phyloP scores from a whole-genome alignment of 352 stramenopile species.

The Phytophthora syringae region DNA sequence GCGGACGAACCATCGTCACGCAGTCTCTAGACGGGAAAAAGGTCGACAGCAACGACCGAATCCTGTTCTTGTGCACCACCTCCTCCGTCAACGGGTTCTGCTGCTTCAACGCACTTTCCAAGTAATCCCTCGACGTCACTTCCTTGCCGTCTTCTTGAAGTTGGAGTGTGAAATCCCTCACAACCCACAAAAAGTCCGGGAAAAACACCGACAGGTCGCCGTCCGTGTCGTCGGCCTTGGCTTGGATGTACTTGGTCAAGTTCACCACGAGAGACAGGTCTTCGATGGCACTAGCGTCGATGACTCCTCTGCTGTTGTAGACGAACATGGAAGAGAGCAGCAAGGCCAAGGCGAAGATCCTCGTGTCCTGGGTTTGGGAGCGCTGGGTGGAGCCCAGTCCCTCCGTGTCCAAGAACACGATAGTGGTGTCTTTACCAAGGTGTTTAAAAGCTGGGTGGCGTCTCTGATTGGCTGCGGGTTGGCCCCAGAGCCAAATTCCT shows the following conservation, averaged over 20 bases:
- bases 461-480: conserved; percentile 36
- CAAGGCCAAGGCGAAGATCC: conserved; percentile 75
- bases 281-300: conserved; percentile 76
- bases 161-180: conserved; percentile 79
- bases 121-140: conserved; percentile 72
- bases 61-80: conserved; percentile 64
- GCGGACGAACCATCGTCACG: conserved; percentile 77
- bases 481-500: conserved; percentile 85
- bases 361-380: conserved; percentile 72
- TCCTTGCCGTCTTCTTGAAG: conserved; percentile 62
- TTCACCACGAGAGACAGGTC: conserved; percentile 84
- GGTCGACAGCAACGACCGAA: conserved; percentile 58
- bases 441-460: conserved; percentile 44
- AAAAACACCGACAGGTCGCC: conserved; percentile 67
- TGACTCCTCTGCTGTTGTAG: conserved; percentile 82
- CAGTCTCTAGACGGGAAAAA: conserved; percentile 85
- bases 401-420: conserved; percentile 85
- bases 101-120: conserved; percentile 77
- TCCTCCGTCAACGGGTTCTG: conserved; percentile 52
- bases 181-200: conserved; percentile 78
- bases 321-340: conserved; percentile 77
- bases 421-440: conserved; percentile 49
- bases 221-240: conserved; percentile 33
- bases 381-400: conserved; percentile 70
- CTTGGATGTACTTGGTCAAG: conserved; percentile 77